Conservation (phyloP, 352 stramenopile species). For the Phytophthora parvispora region DNA sequence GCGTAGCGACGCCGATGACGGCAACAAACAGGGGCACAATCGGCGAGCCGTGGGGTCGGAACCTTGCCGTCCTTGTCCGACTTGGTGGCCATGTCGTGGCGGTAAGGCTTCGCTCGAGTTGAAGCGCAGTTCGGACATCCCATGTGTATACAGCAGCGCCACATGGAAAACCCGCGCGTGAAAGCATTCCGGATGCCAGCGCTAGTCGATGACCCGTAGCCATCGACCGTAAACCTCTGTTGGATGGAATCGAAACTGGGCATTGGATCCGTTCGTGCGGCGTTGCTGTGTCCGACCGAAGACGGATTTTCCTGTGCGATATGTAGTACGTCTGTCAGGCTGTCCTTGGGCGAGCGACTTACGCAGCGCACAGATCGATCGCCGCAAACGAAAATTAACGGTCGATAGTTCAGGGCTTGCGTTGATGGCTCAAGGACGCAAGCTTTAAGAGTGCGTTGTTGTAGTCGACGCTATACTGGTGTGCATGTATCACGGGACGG, state of each 20-base stretch:
- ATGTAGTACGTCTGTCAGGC: background rate
- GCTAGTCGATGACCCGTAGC: background rate
- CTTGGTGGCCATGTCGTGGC: constrained; percentile 5
- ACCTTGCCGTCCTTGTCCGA: constrained; percentile 20
- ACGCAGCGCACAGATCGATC: background rate
- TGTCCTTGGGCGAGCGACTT: background rate
- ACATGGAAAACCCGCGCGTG: constrained; percentile 10
- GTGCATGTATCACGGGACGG: too few species aligned
- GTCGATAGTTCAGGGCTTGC: constrained; percentile 13
- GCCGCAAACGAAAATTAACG: background rate
- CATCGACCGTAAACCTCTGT: background rate
- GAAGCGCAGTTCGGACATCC: constrained; percentile 11
- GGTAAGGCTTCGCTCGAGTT: background rate
- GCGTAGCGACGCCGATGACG: background rate
- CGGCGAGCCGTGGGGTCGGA: background rate
- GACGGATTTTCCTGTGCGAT: background rate
- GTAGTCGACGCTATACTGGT: too few species aligned
- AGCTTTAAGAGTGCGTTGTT: background rate
- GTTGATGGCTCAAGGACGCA: constrained; percentile 1
- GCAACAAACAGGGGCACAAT: background rate
- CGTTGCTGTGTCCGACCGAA: constrained; percentile 9
- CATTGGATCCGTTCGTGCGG: constrained; percentile 2
- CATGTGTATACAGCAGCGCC: constrained; percentile 6
- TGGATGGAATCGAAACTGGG: background rate
- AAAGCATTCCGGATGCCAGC: constrained; percentile 3